phyloP scores from a whole-genome alignment of 2,329 filamentous ascomycete species.

The Falciphora oryzae region DNA sequence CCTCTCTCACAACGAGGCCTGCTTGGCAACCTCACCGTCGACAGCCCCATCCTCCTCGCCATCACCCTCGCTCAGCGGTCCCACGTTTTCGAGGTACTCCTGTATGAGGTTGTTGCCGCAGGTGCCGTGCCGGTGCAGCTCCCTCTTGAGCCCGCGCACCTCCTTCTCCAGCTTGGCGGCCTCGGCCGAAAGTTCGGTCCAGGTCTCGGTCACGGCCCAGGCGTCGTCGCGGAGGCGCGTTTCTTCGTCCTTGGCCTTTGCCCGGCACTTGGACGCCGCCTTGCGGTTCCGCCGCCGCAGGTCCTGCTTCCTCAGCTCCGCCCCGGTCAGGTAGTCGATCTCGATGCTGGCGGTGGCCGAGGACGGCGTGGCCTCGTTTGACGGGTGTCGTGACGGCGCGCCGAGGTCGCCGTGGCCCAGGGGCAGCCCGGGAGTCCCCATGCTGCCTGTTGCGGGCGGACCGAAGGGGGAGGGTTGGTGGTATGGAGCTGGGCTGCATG shows the following conservation, averaged over 20 bases:
- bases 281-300: slow-evolving; percentile 12
- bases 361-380: background rate
- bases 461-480: background rate
- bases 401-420: no score
- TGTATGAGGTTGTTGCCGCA: background rate
- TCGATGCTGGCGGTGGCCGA: background rate
- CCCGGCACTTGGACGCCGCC: slow-evolving; percentile 13
- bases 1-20: background rate
- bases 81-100: background rate
- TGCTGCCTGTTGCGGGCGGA: no score
- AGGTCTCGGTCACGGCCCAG: background rate
- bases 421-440: no score
- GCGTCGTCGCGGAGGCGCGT: slow-evolving; percentile 8
- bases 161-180: background rate
- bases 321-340: slow-evolving; percentile 11
- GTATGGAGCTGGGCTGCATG: background rate
- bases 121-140: background rate
- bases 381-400: no score
- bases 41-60: background rate
- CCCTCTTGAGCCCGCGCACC: background rate
- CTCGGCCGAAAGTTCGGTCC: slow-evolving; percentile 3
- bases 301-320: slow-evolving; percentile 4
- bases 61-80: background rate
- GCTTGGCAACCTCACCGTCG: background rate
- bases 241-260: slow-evolving; percentile 9